phyloP scores from a whole-genome alignment of 1,284 basidiomycete genomes.

The Phenoliferia sp. region DNA sequence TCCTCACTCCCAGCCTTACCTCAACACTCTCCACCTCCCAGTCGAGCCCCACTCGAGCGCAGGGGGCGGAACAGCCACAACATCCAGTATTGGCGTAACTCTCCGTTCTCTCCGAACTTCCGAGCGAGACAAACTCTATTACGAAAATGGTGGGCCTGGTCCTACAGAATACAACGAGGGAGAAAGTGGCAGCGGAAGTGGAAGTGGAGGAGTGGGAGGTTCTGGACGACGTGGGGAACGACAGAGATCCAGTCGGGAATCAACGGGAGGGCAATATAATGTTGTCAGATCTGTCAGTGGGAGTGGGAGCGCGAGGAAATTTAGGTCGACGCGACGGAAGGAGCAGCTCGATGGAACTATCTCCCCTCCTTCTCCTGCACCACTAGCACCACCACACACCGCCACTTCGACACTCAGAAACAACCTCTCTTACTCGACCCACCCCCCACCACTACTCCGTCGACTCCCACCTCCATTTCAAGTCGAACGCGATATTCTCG shows the following conservation, averaged over 20 bases:
- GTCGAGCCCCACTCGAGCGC: neutral
- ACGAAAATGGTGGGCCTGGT: neutral
- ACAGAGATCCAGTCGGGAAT: neutral
- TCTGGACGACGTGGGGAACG: neutral
- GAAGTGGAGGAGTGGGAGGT: neutral
- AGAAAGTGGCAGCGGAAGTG: neutral
- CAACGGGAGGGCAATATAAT: neutral
- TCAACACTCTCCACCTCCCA: neutral
- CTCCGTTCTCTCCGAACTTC: constrained; percentile 18
- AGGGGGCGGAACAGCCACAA: constrained; percentile 8
- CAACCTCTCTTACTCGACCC: neutral
- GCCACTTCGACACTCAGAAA: neutral
- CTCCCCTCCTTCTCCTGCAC: no score
- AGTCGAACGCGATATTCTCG: constrained; percentile 23
- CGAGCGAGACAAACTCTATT: constrained; percentile 4
- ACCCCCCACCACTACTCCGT: constrained; percentile 18
- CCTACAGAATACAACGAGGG: neutral
- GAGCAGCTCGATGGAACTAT: neutral
- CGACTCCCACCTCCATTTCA: constrained; percentile 15
- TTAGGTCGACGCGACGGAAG: neutral
- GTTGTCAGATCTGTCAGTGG: neutral
- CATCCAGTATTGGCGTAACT: constrained; percentile 18
- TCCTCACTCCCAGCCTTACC: neutral
- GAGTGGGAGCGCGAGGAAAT: neutral
- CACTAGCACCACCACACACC: neutral